phyloP scores from a whole-genome alignment of 1,139 yeast genomes.

The Entelexis paramagnoliae region DNA sequence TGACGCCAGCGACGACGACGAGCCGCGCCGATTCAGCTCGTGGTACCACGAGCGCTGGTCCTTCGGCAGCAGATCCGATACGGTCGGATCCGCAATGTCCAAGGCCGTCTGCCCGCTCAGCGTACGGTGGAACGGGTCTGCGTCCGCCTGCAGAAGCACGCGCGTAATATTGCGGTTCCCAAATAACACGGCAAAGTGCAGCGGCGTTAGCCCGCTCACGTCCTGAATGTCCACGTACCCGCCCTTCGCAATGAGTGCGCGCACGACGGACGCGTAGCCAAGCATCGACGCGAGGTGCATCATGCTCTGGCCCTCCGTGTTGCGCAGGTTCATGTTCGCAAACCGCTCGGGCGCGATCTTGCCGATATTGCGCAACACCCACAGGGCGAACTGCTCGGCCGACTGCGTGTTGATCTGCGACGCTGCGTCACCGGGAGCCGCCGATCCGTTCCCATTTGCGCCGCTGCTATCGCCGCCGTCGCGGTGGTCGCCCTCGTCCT shows the following conservation, averaged over 20 bases:
- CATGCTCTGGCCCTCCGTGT: conserved; percentile 74
- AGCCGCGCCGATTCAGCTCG: conserved; percentile 23
- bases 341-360: conserved; percentile 23
- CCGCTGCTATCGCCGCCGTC: not conserved
- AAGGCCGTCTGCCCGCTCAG: conserved; percentile 44
- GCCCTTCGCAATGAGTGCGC: conserved; percentile 62
- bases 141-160: conserved; percentile 46
- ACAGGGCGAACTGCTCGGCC: conserved; percentile 20
- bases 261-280: conserved; percentile 54
- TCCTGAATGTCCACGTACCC: conserved; percentile 70
- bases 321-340: conserved; percentile 71
- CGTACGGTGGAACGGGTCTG: conserved; percentile 50
- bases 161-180: conserved; percentile 59
- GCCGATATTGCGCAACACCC: conserved; percentile 15
- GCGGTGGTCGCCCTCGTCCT: conserved; percentile 8
- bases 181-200: conserved; percentile 71
- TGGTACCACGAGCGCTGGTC: conserved; percentile 27
- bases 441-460: not conserved
- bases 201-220: conserved; percentile 71
- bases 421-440: not conserved
- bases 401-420: not conserved
- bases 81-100: conserved; percentile 56
- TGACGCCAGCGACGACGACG: conserved; percentile 20
- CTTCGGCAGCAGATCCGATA: conserved; percentile 27
- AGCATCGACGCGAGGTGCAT: conserved; percentile 72